phyloP scores from a whole-genome alignment of 352 stramenopile species.

The Peronospora tabacina region DNA sequence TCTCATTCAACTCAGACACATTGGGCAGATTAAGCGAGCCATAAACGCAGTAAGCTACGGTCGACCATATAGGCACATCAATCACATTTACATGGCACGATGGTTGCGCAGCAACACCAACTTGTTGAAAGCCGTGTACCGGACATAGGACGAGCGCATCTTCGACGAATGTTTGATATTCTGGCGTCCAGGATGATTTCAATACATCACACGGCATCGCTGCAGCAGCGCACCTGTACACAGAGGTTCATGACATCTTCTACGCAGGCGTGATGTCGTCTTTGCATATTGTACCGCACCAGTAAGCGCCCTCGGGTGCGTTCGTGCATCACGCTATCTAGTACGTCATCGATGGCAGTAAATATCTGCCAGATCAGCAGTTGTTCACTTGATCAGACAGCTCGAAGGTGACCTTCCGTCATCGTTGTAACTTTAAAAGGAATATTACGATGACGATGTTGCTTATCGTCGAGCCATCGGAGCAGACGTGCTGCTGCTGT shows the following conservation, averaged over 20 bases:
- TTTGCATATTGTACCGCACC: slow-evolving; percentile 29
- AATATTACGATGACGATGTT: slow-evolving; percentile 13
- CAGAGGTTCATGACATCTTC: slow-evolving; percentile 38
- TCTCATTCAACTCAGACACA: slow-evolving; percentile 29
- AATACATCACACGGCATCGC: slow-evolving; percentile 33
- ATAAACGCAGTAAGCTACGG: slow-evolving; percentile 39
- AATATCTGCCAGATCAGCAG: slow-evolving; percentile 28
- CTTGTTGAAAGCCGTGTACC: slow-evolving; percentile 36
- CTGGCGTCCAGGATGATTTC: slow-evolving; percentile 34
- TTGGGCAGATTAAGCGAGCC: slow-evolving; percentile 36
- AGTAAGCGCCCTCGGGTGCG: slow-evolving; percentile 19
- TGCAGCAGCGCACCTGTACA: slow-evolving; percentile 28
- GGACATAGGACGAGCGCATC: slow-evolving; percentile 33
- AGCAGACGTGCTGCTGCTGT: slow-evolving; percentile 1
- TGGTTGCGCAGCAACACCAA: slow-evolving; percentile 26
- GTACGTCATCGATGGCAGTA: slow-evolving; percentile 26
- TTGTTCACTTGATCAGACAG: slow-evolving; percentile 23
- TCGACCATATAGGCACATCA: slow-evolving; percentile 28
- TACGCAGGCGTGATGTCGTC: slow-evolving; percentile 31
- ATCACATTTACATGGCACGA: slow-evolving; percentile 38
- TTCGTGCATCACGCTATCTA: slow-evolving; percentile 35
- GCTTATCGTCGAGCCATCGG: slow-evolving; percentile 7
- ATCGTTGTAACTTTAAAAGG: slow-evolving; percentile 20
- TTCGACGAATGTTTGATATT: slow-evolving; percentile 29
- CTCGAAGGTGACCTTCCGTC: slow-evolving; percentile 9